phyloP scores from a whole-genome alignment of 108 stramenopile genomes.

The Cyclostephanos tholiformis region DNA sequence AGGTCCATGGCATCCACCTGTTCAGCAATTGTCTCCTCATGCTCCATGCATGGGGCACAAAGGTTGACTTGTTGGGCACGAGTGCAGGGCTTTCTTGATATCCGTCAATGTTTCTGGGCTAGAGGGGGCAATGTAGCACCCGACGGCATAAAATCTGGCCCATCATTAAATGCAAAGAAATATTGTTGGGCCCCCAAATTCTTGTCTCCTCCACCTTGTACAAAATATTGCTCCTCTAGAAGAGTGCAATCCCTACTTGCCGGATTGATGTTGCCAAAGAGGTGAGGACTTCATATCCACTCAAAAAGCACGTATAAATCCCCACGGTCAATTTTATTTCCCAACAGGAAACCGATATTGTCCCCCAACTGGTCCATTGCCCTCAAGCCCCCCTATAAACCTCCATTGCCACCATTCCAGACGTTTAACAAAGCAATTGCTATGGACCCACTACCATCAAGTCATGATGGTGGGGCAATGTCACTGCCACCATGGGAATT shows the following conservation, averaged over 20 bases:
- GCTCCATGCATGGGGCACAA: not conserved
- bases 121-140: constrained; percentile 1
- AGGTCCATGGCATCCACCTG: too few species aligned
- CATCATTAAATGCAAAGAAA: constrained; percentile 4
- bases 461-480: too few species aligned
- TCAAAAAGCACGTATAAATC: not conserved
- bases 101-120: not conserved
- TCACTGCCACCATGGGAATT: too few species aligned
- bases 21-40: not conserved
- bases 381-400: not conserved
- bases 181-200: constrained; percentile 2
- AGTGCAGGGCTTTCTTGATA: not conserved
- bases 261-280: not conserved
- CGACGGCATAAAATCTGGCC: constrained; percentile 2
- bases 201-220: not conserved
- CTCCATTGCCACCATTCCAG: constrained; percentile 4
- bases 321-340: not conserved
- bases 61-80: not conserved
- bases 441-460: too few species aligned
- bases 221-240: too few species aligned
- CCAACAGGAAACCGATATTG: not conserved
- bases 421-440: too few species aligned
- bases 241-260: not conserved
- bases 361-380: not conserved
- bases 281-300: not conserved